These are phyloP conservation scores for Xylariaceae sp. DNA, from an alignment of 2,329 filamentous ascomycete genomes.

Conservation along the genomic window DNA sequence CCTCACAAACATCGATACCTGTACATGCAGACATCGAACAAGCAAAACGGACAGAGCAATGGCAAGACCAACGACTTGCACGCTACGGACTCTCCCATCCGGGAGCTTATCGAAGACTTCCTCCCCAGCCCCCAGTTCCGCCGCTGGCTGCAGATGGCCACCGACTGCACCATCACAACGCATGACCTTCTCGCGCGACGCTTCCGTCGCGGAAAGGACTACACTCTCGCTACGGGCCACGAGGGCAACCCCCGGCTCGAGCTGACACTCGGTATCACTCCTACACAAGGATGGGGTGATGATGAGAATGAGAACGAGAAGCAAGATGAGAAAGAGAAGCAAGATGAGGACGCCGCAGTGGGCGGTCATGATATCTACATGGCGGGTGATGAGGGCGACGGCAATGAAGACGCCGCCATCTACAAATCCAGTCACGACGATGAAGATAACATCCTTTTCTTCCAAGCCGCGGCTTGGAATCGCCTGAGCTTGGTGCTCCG, in stretches of 20 bases:
- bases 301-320: slow-evolving; percentile 37
- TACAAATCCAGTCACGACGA: slow-evolving; percentile 73
- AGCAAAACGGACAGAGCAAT: slow-evolving; percentile 30
- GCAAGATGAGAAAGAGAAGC: slow-evolving; percentile 27
- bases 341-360: slow-evolving; percentile 47
- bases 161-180: slow-evolving; percentile 65
- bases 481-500: slow-evolving; percentile 84
- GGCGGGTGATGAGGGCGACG: slow-evolving; percentile 70
- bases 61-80: slow-evolving; percentile 25
- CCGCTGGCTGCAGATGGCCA: slow-evolving; percentile 83
- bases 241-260: slow-evolving; percentile 74
- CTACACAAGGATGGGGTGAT: slow-evolving; percentile 74
- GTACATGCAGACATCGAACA: slow-evolving; percentile 58
- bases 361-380: slow-evolving; percentile 89
- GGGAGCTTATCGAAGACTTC: slow-evolving; percentile 74
- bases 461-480: slow-evolving; percentile 71
- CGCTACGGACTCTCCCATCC: slow-evolving; percentile 53
- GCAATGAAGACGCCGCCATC: slow-evolving; percentile 72
- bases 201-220: slow-evolving; percentile 83
- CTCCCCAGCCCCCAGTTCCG: slow-evolving; percentile 81
- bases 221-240: slow-evolving; percentile 86
- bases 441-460: slow-evolving; percentile 64
- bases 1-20: slow-evolving; percentile 95
- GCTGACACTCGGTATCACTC: slow-evolving; percentile 81
- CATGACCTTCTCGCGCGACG: slow-evolving; percentile 76